Conservation (phyloP, 2,329 filamentous ascomycete species). For the Alternaria burnsii region DNA sequence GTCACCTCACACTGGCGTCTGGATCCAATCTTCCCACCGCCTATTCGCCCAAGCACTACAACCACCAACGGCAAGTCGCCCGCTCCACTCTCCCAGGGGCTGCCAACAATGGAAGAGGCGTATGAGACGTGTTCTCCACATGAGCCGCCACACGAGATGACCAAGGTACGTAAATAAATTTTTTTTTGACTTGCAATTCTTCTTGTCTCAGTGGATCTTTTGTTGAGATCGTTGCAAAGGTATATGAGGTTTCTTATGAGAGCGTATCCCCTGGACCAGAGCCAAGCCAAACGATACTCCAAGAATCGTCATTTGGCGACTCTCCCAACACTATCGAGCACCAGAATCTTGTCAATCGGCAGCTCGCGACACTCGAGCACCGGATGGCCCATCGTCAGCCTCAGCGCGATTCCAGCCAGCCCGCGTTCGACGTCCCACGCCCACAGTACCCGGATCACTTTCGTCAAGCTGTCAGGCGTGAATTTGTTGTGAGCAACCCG, state of each 20-base stretch:
- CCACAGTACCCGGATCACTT: neutral
- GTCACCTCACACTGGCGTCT: constrained; percentile 3
- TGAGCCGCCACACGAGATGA: neutral
- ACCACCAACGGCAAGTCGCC: neutral
- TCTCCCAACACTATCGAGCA: constrained; percentile 3
- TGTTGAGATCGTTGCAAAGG: neutral
- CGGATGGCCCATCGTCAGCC: neutral
- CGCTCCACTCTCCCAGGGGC: neutral
- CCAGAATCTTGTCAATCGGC: constrained; percentile 7
- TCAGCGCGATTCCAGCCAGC: neutral
- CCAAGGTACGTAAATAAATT: neutral
- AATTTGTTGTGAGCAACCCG: too few relatives aligned
- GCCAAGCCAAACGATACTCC: neutral
- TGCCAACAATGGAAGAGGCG: neutral
- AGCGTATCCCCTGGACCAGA: neutral
- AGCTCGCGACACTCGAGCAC: constrained; percentile 1
- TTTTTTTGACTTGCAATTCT: too few relatives aligned
- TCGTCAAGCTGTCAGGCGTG: neutral
- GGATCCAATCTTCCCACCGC: neutral
- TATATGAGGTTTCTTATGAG: neutral
- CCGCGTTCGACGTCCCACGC: neutral
- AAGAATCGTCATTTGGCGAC: neutral
- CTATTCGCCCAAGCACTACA: neutral
- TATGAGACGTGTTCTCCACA: neutral
- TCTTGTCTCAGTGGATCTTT: too few relatives aligned